Evolutionary conservation across 75 land plant species (phyloP).

Genomic region (Azolla pinnata): DNA sequence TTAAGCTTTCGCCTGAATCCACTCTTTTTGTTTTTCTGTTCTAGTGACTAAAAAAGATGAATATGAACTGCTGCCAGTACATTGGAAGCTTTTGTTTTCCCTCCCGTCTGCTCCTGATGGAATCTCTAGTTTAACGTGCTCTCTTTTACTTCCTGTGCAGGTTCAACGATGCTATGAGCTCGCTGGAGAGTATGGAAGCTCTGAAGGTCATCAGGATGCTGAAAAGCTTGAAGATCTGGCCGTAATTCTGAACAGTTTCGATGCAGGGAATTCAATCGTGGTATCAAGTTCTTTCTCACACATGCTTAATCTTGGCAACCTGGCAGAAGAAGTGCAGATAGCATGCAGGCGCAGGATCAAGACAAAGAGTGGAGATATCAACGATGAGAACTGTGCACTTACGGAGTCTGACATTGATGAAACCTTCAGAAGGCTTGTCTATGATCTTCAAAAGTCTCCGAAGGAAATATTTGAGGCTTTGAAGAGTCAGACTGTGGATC

Average conservation of each 20-base stretch:
- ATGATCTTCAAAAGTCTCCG: slow-evolving; percentile 52
- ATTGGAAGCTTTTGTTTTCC: too few species aligned
- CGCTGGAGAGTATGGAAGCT: background rate
- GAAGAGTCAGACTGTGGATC: slow-evolving; percentile 81
- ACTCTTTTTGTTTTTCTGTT: background rate
- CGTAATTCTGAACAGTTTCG: slow-evolving; percentile 44
- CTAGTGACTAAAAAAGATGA: background rate
- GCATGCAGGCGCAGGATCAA: slow-evolving; percentile 54
- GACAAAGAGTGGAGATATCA: slow-evolving; percentile 56
- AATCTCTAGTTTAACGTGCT: background rate
- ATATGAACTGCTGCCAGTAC: too few species aligned
- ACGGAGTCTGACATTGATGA: slow-evolving; percentile 91
- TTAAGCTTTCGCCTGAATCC: background rate
- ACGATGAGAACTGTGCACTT: slow-evolving; percentile 61
- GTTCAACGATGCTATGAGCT: slow-evolving; percentile 1
- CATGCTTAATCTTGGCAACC: slow-evolving; percentile 79
- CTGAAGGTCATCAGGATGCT: background rate
- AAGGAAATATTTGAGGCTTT: slow-evolving; percentile 86
- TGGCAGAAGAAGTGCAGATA: slow-evolving; percentile 94
- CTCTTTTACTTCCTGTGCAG: background rate
- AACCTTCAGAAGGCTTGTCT: slow-evolving; percentile 47
- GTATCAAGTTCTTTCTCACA: slow-evolving; percentile 74
- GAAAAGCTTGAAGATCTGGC: background rate
- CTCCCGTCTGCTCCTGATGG: too few species aligned
- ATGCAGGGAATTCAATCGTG: slow-evolving; percentile 80